Conservation (phyloP, 371 early-diverging fungal genomes). For the Lichtheimia hyalospora region DNA sequence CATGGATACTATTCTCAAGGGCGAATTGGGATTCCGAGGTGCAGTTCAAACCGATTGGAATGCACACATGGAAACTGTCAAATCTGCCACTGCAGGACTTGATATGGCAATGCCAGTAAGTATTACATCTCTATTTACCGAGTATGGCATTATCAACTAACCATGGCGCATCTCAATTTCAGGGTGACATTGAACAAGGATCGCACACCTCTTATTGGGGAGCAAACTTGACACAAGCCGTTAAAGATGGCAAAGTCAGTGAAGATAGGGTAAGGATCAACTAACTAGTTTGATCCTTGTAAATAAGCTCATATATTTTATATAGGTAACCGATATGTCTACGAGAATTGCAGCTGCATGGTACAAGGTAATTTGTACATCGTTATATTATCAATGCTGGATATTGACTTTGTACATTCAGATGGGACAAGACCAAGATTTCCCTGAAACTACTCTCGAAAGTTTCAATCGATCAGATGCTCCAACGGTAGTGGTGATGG, state of each 20-base stretch:
- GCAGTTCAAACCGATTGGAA: slow-evolving; percentile 32
- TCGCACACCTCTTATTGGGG: slow-evolving; percentile 15
- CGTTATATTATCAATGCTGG: too few species aligned
- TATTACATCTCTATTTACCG: background rate
- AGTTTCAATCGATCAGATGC: slow-evolving; percentile 18
- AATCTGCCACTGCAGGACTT: slow-evolving; percentile 35
- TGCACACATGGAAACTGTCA: slow-evolving; percentile 21
- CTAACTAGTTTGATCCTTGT: background rate
- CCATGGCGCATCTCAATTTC: background rate
- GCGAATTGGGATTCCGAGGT: slow-evolving; percentile 35
- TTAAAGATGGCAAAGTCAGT: slow-evolving; percentile 22
- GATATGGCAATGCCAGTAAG: slow-evolving; percentile 56
- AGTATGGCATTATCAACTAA: background rate
- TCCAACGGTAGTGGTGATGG: slow-evolving; percentile 42
- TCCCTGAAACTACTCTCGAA: slow-evolving; percentile 37
- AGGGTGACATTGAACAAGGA: slow-evolving; percentile 10
- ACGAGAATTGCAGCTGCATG: slow-evolving; percentile 55
- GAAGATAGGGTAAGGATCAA: slow-evolving; percentile 20
- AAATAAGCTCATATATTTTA: background rate
- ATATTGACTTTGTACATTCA: background rate
- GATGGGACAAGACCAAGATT: slow-evolving; percentile 26
- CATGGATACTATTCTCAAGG: slow-evolving; percentile 39
- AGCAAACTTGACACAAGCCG: slow-evolving; percentile 29
- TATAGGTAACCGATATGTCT: slow-evolving; percentile 50
- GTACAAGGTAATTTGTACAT: slow-evolving; percentile 30